Evolutionary conservation across 441 rosid species (phyloP).

Genomic region (Croton laevigatus): DNA sequence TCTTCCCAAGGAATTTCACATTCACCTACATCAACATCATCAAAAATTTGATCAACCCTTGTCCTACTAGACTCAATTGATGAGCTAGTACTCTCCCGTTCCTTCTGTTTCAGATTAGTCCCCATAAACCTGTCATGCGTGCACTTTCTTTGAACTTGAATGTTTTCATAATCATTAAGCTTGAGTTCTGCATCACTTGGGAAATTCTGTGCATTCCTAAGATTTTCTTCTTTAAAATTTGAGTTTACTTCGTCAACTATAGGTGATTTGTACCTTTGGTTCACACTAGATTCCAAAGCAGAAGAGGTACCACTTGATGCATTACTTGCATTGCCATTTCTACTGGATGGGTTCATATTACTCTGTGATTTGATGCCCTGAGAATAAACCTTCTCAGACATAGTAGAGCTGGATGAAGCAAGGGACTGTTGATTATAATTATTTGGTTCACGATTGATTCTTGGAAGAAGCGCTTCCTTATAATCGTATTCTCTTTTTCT

Average conservation of each 20-base stretch:
- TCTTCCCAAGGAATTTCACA: constrained; percentile 99
- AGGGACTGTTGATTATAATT: constrained; percentile 48
- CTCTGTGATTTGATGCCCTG: constrained; percentile 42
- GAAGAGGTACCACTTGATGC: constrained; percentile 34
- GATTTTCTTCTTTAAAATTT: constrained; percentile 37
- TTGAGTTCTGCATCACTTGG: constrained; percentile 30
- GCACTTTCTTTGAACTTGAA: constrained; percentile 46
- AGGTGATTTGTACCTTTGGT: constrained; percentile 34
- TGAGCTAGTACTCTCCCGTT: constrained; percentile 64
- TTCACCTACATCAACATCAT: constrained; percentile 91
- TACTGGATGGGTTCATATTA: constrained; percentile 35
- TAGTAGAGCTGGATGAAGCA: constrained; percentile 51
- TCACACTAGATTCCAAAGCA: constrained; percentile 35
- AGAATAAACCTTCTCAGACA: constrained; percentile 40
- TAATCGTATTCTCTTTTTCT: constrained; percentile 68
- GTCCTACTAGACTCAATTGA: constrained; percentile 50
- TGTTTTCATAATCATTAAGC: constrained; percentile 35
- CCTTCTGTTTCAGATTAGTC: constrained; percentile 51
- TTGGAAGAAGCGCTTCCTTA: constrained; percentile 65
- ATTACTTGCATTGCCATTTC: constrained; percentile 37
- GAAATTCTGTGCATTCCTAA: constrained; percentile 31
- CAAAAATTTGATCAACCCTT: constrained; percentile 64
- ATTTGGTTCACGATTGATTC: constrained; percentile 67
- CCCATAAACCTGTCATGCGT: constrained; percentile 54
- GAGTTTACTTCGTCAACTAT: constrained; percentile 35